phyloP scores from a whole-genome alignment of 2,329 filamentous ascomycete genomes.

The Arachnomyces sp. region DNA sequence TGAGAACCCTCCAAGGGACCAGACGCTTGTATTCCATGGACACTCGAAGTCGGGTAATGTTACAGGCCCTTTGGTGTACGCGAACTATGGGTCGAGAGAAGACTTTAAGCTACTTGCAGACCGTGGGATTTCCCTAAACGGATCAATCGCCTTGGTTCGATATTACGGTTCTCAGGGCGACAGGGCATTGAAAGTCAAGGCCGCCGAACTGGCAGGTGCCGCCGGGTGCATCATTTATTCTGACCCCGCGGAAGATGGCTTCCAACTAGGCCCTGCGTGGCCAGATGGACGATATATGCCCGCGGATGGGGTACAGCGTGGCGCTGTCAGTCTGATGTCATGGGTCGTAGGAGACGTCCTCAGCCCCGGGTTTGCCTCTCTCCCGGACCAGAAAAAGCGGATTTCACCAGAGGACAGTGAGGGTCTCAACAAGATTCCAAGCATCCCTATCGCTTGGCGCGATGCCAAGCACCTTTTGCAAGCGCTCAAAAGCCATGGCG shows the following conservation, averaged over 20 bases:
- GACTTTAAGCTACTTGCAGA: constrained; percentile 71
- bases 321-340: constrained; percentile 69
- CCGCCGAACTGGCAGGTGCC: constrained; percentile 78
- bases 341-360: constrained; percentile 87
- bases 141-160: constrained; percentile 75
- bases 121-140: constrained; percentile 64
- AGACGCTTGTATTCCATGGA: constrained; percentile 78
- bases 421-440: constrained; percentile 76
- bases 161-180: constrained; percentile 70
- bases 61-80: constrained; percentile 79
- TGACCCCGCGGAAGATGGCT: constrained; percentile 80
- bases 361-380: constrained; percentile 70
- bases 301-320: constrained; percentile 72
- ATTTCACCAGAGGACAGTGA: constrained; percentile 62
- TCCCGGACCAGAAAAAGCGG: constrained; percentile 47
- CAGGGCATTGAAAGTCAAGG: constrained; percentile 75
- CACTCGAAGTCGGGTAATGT: constrained; percentile 82
- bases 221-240: constrained; percentile 86
- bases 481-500: constrained; percentile 66
- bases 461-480: constrained; percentile 76
- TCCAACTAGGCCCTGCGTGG: constrained; percentile 61
- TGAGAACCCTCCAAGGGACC: constrained; percentile 53
- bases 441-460: constrained; percentile 80
- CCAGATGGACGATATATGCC: constrained; percentile 77
- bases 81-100: constrained; percentile 78